Base-by-base conservation (phyloP, 257 asterid species). In the Henckelia pumila region DNA sequence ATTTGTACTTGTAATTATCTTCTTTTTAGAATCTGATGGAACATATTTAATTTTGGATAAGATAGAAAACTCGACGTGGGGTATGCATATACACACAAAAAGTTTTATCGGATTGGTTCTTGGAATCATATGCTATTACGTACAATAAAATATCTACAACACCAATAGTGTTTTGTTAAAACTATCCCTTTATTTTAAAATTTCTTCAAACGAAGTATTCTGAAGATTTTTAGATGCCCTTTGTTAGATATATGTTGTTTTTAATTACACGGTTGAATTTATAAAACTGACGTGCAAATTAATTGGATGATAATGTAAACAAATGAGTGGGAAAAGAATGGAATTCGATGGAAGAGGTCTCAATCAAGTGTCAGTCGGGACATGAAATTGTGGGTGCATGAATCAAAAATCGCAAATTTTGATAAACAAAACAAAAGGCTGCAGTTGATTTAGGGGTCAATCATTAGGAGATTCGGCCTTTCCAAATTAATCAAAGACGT, bases 401-500 rank as follows among this genome's bases (percentile, higher is more conserved):
- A 40, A 40, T 40, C 52, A 8, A 35, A 35, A 32, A 32, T 32
- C 37, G 37, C 47, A 2, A 2, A 10, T 37, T 37, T 37, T 11
- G 11, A 37, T 37, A 10, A 37, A 10, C 47, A 37, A 10, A 37
- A 10, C 47, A 37, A 33, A 33, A 4, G 47, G 47, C 4, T 37
- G 16, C 47, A 37, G 47, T 55, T 24, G 60, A 59, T 11, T 65
- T 29, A 72, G 72, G 61, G 30, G 61, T 66, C 80, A 71, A 76
- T 66, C 73, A 71, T 71, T 76, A 26, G 72, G 58, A 69, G 72
- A 25, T 71, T 55, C 69, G 19, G 17, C 50, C 70, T 61, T 66
- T 28, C 24, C 61, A 7, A 59, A 24, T 26, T 19, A 21, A 22
- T 59, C 23, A 6, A 5, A 11, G 25, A 21, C 69, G 53, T 50